Percentiles rank a stretch among this genome's conserved stretches.
These are phyloP conservation scores for Monarda citriodora DNA, from an alignment of 305 asterid genomes.

Conservation along the genomic window DNA sequence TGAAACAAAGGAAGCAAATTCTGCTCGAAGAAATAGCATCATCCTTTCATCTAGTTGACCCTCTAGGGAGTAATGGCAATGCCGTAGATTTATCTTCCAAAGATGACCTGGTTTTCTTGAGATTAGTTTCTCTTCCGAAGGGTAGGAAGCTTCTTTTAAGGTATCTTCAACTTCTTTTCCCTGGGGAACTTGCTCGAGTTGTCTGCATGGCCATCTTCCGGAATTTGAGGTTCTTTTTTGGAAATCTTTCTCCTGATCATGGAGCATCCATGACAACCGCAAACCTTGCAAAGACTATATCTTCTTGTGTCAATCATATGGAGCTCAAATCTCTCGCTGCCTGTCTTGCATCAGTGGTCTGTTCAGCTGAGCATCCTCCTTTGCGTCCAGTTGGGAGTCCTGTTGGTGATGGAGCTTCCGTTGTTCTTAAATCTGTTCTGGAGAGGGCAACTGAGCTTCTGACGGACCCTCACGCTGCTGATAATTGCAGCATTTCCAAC, in stretches of 20 bases:
- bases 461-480: conserved; percentile 51
- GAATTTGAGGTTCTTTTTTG: conserved; percentile 73
- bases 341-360: conserved; percentile 83
- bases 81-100: conserved; percentile 50
- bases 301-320: conserved; percentile 48
- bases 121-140: conserved; percentile 69
- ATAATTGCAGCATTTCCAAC: conserved; percentile 47
- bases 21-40: conserved; percentile 71
- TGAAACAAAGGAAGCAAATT: conserved; percentile 62
- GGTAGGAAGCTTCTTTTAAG: conserved; percentile 64
- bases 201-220: conserved; percentile 84
- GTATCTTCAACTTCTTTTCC: conserved; percentile 56
- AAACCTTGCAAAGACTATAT: conserved; percentile 45
- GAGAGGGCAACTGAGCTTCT: conserved; percentile 73
- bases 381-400: conserved; percentile 67
- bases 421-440: conserved; percentile 57
- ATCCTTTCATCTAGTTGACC: conserved; percentile 75
- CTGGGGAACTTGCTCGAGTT: conserved; percentile 61
- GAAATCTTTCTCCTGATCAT: conserved; percentile 43
- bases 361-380: conserved; percentile 74
- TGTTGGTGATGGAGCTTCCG: conserved; percentile 75
- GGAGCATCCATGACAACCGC: conserved; percentile 32
- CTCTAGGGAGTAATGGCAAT: conserved; percentile 52
- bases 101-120: conserved; percentile 62
- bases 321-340: conserved; percentile 70